A percentile compares a stretch with the other conserved stretches of the same genome.
Conservation (phyloP, 1,284 basidiomycete genomes). For the Moniliophthora roreri region DNA sequence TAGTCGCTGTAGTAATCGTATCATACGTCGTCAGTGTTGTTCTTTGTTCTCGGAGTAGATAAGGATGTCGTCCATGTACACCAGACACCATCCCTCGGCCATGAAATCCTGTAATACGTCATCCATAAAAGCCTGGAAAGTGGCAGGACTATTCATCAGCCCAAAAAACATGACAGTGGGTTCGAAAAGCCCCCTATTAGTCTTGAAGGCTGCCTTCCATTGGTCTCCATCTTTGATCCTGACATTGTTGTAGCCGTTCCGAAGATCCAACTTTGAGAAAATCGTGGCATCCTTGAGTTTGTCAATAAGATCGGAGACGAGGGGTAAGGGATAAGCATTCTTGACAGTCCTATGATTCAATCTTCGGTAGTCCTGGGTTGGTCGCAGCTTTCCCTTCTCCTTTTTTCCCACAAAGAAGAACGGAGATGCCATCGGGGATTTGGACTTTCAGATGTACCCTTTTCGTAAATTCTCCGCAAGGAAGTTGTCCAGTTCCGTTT, state of each 20-base stretch:
- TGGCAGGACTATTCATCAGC: constrained; percentile 30
- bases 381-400: constrained; percentile 31
- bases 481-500: constrained; percentile 21
- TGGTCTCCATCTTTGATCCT: constrained; percentile 24
- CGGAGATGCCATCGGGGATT: constrained; percentile 30
- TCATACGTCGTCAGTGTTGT: constrained; percentile 16
- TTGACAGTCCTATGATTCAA: constrained; percentile 33
- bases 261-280: constrained; percentile 31
- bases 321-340: constrained; percentile 29
- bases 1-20: constrained; percentile 16
- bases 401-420: constrained; percentile 42
- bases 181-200: constrained; percentile 22
- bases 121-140: constrained; percentile 26
- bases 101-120: constrained; percentile 22
- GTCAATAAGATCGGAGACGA: constrained; percentile 30
- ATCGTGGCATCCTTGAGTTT: constrained; percentile 20
- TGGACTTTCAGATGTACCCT: constrained; percentile 25
- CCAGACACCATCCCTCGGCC: constrained; percentile 19
- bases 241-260: constrained; percentile 26
- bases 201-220: constrained; percentile 21
- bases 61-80: constrained; percentile 33
- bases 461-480: constrained; percentile 30
- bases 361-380: constrained; percentile 29
- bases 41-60: constrained; percentile 25
- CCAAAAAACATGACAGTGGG: constrained; percentile 34